Base-by-base conservation (phyloP, 2,329 filamentous ascomycete genomes). In the Daldinia sp. region DNA sequence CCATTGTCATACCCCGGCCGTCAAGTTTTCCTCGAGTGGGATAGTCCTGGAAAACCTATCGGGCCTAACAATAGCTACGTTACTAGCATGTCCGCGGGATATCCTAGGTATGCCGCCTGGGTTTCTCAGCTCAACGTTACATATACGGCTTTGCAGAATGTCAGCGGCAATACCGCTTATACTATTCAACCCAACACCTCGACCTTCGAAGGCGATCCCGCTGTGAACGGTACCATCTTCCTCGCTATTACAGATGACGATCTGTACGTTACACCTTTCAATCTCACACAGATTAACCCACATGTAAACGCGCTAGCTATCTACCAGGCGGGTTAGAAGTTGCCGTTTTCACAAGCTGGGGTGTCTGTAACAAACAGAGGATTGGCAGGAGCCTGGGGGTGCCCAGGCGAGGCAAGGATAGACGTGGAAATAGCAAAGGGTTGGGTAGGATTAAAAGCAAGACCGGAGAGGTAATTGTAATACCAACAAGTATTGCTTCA, bases 41-140 rank as follows among this genome's bases (percentile, higher is more conserved):
- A 95, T 23, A 77, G 74, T 0, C 89, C 91, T 0, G 91, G 91
- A 0, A 77, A 85, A 68, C 70, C 83, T 0, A 83, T 94, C 2
- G 92, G 92, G 0, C 92, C 92, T 0, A 94, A 96, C 77, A 93
- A 92, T 79, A 91, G 87, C 72, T 96, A 96, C 74, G 78, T 93
- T 49, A 94, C 92, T 0, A 75, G 77, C 2, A 86, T 83, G 0
- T 80, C 81, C 0, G 90, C 89, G 0, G 82, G 82, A 1, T 70
- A 75, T 3, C 89, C 92, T 0, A 77, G 79, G 59, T 96, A 84
- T 68, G 91, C 92, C 0, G 85, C 87, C 0, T 96, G 92, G 91
- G 89, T 91, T 1, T 84, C 83, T 0, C 92, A 95, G 80, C 80
- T 95, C 15, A 93, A 91, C 65, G 81, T 90, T 10, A 95, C 92